Base-by-base conservation (phyloP, 306 rosid genomes). In the Cyclanthera cordifolia region DNA sequence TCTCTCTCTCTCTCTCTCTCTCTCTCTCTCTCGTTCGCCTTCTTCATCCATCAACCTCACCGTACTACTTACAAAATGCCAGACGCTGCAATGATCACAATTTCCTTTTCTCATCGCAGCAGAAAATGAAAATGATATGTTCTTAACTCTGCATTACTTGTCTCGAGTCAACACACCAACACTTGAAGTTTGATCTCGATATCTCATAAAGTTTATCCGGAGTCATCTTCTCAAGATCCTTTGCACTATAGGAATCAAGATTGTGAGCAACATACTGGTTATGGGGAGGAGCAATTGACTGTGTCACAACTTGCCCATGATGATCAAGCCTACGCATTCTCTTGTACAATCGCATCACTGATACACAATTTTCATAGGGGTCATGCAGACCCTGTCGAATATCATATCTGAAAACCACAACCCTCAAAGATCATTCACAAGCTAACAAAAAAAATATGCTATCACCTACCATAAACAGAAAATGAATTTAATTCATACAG, bases 101-200 rank as follows among this genome's bases (percentile, higher is more conserved):
- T 58, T n/a, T 45, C 28, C 16, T 8, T 5, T 53, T 6, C 17
- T 60, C 21, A 30, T 9, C 47, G 4, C 14, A 17, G 50, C 49
- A 37, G 41, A 37, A 37, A 39, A 34, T 5, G 21, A 57, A 57
- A 28, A 28, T 12, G 68, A 13, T 63, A 5, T 3, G 30, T 23
- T 41, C 30, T 41, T 50, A 53, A 41, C 34, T 56, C 53, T 63
- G 72, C 54, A 69, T 47, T 45, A 48, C 70, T 58, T 71, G 74
- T 65, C 64, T 77, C 55, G 76, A 73, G 77, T 90, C 97, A 77
- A 83, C 79, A 78, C 97, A 90, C 97, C 97, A 90, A 63, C 97
- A 90, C 74, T 32, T 80, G 39, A 84, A 88, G 70, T 82, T 85
- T 39, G 91, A 69, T 66, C 23, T 78, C 10, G 95, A 90, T 47